These are phyloP conservation scores for Urochloa ruziziensis DNA, from an alignment of 176 grass and related monocot genomes.

Conservation along the genomic window DNA sequence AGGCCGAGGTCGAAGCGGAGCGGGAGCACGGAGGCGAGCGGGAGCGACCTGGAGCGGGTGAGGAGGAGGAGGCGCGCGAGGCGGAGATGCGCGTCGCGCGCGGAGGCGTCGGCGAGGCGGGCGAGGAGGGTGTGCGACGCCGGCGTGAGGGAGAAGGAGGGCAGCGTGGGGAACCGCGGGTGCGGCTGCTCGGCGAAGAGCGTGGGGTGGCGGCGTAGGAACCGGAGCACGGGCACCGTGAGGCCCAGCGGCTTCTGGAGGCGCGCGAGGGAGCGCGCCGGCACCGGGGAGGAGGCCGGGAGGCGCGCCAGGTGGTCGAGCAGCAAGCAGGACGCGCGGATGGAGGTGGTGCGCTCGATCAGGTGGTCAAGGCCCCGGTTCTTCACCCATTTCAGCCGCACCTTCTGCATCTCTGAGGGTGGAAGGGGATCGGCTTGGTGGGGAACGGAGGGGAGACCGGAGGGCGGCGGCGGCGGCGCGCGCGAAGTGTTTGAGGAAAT, in stretches of 20 bases:
- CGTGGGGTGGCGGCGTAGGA: constrained; percentile 88
- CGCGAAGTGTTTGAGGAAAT: constrained; percentile 36
- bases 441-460: constrained; percentile 1
- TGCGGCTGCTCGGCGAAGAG: constrained; percentile 74
- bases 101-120: constrained; percentile 41
- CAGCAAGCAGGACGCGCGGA: constrained; percentile 76
- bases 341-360: constrained; percentile 74
- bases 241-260: constrained; percentile 79
- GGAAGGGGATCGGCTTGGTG: neutral
- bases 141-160: constrained; percentile 66
- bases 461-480: neutral
- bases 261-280: constrained; percentile 60
- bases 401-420: constrained; percentile 55
- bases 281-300: constrained; percentile 38
- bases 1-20: constrained; percentile 92
- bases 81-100: constrained; percentile 61
- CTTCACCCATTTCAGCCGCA: constrained; percentile 96
- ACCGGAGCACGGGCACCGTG: constrained; percentile 78
- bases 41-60: constrained; percentile 62
- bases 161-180: constrained; percentile 75
- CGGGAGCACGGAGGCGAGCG: constrained; percentile 58
- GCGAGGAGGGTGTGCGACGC: constrained; percentile 54
- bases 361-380: constrained; percentile 92
- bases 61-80: constrained; percentile 84
- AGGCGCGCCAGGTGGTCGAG: constrained; percentile 73